These are phyloP conservation scores for Populus nigra DNA, from an alignment of 345 rosid genomes.

Conservation along the genomic window DNA sequence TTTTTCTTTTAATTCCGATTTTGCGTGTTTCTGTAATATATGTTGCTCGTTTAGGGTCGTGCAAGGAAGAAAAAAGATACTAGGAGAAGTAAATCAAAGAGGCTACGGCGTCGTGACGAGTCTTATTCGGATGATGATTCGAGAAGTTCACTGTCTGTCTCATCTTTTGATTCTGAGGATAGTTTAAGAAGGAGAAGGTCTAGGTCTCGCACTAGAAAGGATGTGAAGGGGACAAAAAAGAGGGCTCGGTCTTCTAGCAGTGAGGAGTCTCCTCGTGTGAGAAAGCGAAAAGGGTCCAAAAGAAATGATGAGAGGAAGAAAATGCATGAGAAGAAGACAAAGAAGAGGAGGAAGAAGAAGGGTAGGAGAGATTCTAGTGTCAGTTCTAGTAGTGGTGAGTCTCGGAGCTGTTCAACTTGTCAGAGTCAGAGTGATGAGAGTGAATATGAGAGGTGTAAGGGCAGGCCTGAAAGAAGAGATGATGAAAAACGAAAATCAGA, in stretches of 20 bases:
- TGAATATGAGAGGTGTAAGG: conserved; percentile 39
- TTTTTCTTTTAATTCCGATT: no score
- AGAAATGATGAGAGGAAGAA: conserved; percentile 40
- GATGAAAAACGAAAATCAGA: conserved; percentile 20
- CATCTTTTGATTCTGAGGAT: conserved; percentile 53
- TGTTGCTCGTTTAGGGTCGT: conserved; percentile 36
- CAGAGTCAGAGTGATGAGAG: conserved; percentile 35
- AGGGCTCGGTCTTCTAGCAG: conserved; percentile 45
- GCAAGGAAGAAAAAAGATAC: conserved; percentile 54
- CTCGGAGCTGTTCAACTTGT: conserved; percentile 44
- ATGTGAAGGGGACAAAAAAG: conserved; percentile 51
- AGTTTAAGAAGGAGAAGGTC: conserved; percentile 46
- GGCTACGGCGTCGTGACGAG: conserved; percentile 36
- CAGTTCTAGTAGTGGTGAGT: conserved; percentile 42
- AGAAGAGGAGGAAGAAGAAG: conserved; percentile 36
- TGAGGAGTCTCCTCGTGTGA: conserved; percentile 30
- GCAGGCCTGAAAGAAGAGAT: conserved; percentile 34
- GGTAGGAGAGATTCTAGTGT: conserved; percentile 40
- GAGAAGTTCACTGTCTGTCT: conserved; percentile 38
- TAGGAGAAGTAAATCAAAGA: conserved; percentile 47
- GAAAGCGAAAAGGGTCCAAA: conserved; percentile 44
- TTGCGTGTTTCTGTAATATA: no score
- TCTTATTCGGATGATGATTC: conserved; percentile 45
- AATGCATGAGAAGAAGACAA: not conserved
- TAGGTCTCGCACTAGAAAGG: conserved; percentile 35